A percentile compares a stretch with the other conserved stretches of the same genome.
These are phyloP conservation scores for Salvia splendens DNA, from an alignment of 257 asterid species.

Conservation along the genomic window DNA sequence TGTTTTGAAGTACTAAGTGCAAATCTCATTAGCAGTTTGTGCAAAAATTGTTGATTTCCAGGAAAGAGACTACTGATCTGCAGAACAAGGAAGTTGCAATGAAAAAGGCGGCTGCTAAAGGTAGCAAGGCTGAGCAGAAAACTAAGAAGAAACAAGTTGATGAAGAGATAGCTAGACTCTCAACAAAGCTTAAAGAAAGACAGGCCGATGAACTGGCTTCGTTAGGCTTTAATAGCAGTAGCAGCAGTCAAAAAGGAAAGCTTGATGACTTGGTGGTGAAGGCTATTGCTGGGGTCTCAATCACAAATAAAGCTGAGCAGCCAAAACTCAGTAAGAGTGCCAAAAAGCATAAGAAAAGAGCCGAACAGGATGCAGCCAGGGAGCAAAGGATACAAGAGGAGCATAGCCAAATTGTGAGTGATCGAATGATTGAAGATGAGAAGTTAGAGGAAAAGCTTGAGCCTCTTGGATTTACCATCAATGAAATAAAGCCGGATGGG, in stretches of 20 bases:
- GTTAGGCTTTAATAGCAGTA: slow-evolving; percentile 53
- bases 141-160: slow-evolving; percentile 98
- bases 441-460: slow-evolving; percentile 67
- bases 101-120: slow-evolving; percentile 94
- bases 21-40: slow-evolving; percentile 8
- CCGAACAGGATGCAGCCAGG: slow-evolving; percentile 92
- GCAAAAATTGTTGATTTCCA: slow-evolving; percentile 37
- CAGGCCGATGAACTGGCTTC: slow-evolving; percentile 79
- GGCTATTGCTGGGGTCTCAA: slow-evolving; percentile 91
- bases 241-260: slow-evolving; percentile 50
- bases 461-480: slow-evolving; percentile 77
- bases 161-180: slow-evolving; percentile 72
- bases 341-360: slow-evolving; percentile 81
- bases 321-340: slow-evolving; percentile 74
- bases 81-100: slow-evolving; percentile 80
- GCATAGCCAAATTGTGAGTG: slow-evolving; percentile 74
- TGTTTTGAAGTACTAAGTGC: background rate
- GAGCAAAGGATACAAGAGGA: slow-evolving; percentile 92
- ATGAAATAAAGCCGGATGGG: slow-evolving; percentile 93
- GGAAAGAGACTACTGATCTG: slow-evolving; percentile 78
- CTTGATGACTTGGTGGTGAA: slow-evolving; percentile 77
- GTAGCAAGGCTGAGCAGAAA: slow-evolving; percentile 97
- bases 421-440: slow-evolving; percentile 59
- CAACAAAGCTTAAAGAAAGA: slow-evolving; percentile 64
- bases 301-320: slow-evolving; percentile 52